Base-by-base conservation (phyloP, 495 filamentous ascomycete species). In the Xylaria longipes region DNA sequence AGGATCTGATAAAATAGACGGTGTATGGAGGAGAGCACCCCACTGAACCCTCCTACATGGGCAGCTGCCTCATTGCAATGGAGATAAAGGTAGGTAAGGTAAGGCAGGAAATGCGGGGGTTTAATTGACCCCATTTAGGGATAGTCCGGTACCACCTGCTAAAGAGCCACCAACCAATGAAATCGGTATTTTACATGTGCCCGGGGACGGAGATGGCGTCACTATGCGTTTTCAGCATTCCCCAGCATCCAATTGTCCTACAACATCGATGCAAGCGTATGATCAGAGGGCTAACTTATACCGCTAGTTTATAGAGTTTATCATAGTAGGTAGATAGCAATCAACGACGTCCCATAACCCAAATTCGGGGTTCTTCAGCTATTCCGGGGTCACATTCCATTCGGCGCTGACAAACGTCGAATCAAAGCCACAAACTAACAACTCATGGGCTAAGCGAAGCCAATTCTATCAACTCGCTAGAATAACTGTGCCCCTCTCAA, bases 71-170 rank as follows among this genome's bases (percentile, higher is more conserved):
- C 48, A 25, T 57, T 50, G n/a, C 46, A n/a, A n/a, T 50, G 46
- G 46, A 50, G n/a, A n/a, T 7, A 37, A 37, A 7, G 35, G 35
- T 4, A 54, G 27, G 14, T 14, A 54, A 29, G 11, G 12, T 54
- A 6, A 15, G 33, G 1, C n/a, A 27, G 46, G 33, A 25, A 46
- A 54, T 56, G 65, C 65, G 65, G 65, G 65, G 65, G 65, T 67
- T 67, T 67, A 67, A 67, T 67, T 67, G 65, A 31, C 17, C 20
- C 35, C 9, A 43, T 41, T 67, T 67, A 29, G 65, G 65, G 15
- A 56, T 67, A 67, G 65, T 31, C 11, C 17, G 37, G 22, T 22
- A 66, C 39, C 52, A 48, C 29, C 27, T 41, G 56, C 12, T 3
- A 17, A n/a, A 1, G 33, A 56, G 15, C n/a, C 33, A 29, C 11